These are phyloP conservation scores for Pugionium cornutum DNA, from an alignment of 345 rosid species.

Conservation along the genomic window DNA sequence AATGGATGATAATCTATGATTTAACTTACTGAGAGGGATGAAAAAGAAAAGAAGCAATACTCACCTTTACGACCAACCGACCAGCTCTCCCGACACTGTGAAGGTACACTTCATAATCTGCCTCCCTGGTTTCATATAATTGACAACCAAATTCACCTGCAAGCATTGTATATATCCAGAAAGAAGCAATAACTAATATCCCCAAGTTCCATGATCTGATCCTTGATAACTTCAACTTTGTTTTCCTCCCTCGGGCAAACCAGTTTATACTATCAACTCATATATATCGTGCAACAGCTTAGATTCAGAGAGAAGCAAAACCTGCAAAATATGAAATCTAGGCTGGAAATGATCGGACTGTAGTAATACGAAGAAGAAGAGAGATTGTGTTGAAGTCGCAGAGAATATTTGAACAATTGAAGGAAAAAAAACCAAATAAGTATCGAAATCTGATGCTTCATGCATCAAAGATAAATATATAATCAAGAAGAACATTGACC, in stretches of 20 bases:
- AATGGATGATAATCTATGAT: not conserved
- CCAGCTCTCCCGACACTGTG: slow-evolving; percentile 99
- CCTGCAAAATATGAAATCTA: no score
- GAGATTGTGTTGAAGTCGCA: no score
- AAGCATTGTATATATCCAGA: slow-evolving; percentile 23
- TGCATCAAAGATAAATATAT: no score
- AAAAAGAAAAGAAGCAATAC: slow-evolving; percentile 2
- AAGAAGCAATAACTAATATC: slow-evolving; percentile 26
- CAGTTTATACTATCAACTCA: slow-evolving; percentile 58
- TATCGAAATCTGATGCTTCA: no score
- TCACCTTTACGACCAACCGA: slow-evolving; percentile 88
- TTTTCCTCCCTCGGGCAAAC: slow-evolving; percentile 70
- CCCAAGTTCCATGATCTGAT: slow-evolving; percentile 80
- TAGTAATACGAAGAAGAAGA: no score
- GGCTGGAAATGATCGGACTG: no score
- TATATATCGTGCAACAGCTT: no score
- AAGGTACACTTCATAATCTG: slow-evolving; percentile 87
- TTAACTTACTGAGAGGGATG: not conserved
- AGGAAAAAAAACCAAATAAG: no score
- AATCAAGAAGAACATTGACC: no score
- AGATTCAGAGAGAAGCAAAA: no score
- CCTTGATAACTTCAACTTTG: slow-evolving; percentile 73
- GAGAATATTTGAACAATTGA: no score
- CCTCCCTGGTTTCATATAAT: slow-evolving; percentile 58
- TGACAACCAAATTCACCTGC: slow-evolving; percentile 89